phyloP scores from a whole-genome alignment of 1,284 basidiomycete genomes.

The Ustilago cynodontis region DNA sequence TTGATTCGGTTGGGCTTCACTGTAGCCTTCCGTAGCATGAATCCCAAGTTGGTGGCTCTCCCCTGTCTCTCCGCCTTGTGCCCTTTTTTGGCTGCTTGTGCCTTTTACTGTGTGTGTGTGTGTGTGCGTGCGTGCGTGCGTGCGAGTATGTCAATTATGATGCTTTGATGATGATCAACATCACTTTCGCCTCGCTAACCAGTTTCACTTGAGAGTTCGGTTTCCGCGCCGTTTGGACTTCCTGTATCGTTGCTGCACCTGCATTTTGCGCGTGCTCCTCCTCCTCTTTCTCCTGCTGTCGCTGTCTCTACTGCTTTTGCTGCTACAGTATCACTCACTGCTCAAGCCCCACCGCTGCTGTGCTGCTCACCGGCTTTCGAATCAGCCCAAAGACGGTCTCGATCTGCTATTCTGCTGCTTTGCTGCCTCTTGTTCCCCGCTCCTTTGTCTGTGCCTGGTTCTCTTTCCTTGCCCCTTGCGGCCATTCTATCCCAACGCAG shows the following conservation, averaged over 20 bases:
- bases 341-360: constrained; percentile 5
- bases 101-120: no score
- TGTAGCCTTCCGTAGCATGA: no score
- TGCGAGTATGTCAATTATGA: neutral
- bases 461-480: neutral
- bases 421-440: neutral
- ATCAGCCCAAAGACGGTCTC: neutral
- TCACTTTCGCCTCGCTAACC: neutral
- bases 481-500: neutral
- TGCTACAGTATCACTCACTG: neutral
- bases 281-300: neutral
- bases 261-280: neutral
- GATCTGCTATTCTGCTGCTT: neutral
- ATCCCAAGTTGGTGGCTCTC: no score
- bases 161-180: constrained; percentile 4
- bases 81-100: no score
- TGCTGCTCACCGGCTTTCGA: constrained; percentile 13
- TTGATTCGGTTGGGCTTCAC: neutral
- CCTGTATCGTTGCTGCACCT: neutral
- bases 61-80: no score
- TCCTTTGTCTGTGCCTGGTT: neutral
- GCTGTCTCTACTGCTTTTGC: no score
- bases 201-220: neutral
- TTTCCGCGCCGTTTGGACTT: neutral
- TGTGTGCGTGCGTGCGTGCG: no score